Percentiles rank a stretch among this genome's conserved stretches.
These are phyloP conservation scores for Talaromyces sp. DNA, from an alignment of 2,329 filamentous ascomycete genomes.

Conservation along the genomic window DNA sequence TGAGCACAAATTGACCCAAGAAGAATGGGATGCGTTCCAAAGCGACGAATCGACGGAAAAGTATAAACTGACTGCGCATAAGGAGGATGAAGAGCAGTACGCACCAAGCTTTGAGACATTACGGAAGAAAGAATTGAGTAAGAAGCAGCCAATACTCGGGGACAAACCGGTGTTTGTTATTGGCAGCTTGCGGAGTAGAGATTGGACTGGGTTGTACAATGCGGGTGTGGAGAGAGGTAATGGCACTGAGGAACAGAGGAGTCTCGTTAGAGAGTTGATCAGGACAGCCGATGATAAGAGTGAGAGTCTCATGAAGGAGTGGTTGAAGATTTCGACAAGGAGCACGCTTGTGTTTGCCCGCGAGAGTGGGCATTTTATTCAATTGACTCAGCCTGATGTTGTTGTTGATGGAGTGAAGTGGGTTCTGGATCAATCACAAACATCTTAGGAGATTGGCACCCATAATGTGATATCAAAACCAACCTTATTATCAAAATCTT, in stretches of 20 bases:
- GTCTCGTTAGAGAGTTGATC: constrained; percentile 27
- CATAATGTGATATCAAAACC: no score
- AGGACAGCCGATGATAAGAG: constrained; percentile 27
- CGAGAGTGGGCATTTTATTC: constrained; percentile 36
- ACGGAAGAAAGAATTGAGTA: constrained; percentile 26
- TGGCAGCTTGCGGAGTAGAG: constrained; percentile 26
- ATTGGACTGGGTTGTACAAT: constrained; percentile 30
- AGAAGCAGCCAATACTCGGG: constrained; percentile 26
- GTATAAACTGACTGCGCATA: neutral
- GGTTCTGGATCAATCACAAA: constrained; percentile 24
- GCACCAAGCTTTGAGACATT: constrained; percentile 26
- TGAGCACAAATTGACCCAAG: constrained; percentile 7
- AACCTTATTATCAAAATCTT: no score
- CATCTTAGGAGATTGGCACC: neutral
- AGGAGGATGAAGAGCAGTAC: constrained; percentile 17
- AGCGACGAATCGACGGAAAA: constrained; percentile 22
- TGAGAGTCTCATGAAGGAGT: constrained; percentile 27
- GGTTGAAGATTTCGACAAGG: constrained; percentile 29
- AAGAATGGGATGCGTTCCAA: constrained; percentile 19
- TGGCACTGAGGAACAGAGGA: constrained; percentile 33
- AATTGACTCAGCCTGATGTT: constrained; percentile 35
- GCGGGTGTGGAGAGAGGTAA: constrained; percentile 32
- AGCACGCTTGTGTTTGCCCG: constrained; percentile 27
- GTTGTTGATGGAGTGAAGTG: constrained; percentile 34
- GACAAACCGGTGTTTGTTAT: constrained; percentile 27